Evolutionary conservation across 768 basidiomycete species (phyloP), one percentile per base, ranked within the genome.

Genomic region (Trametopsis cervina): DNA sequence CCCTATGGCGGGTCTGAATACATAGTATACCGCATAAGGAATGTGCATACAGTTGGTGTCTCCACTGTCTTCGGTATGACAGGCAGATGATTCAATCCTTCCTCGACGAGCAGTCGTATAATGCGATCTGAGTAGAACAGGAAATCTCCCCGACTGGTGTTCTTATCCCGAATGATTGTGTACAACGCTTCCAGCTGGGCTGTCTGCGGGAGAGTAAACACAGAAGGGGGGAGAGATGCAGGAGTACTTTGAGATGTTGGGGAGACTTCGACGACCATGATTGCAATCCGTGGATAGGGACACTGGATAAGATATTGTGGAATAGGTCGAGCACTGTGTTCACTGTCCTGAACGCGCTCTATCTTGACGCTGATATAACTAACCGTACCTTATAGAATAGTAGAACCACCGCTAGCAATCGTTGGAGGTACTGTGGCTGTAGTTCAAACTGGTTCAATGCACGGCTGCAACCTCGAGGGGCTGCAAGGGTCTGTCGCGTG

Each of bases 51-150:
- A 39, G 89, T 92, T 1, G 90, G 90, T 0, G 91, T 93, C 63
- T 81, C 74, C 23, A 94, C 77, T 2, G 77, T 81, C 71, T 85
- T 78, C 23, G 79, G 74, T 15, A 95, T 63, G 50, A 96, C 81
- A 0, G 85, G 84, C 2, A 87, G 70, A 60, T 86, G 93, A 64
- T 99, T 98, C 53, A 97, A 68, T 17, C 94, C 90, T 69, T 87
- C 81, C 63, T 86, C 85, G 18, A 89, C 85, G 47, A 89, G 73
- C 39, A 88, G 60, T 41, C 85, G 72, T 57, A 97, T 97, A 65
- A 97, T 92, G 15, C 93, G 76, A 67, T 93, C 90, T 10, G 86
- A 87, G 65, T 94, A 94, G 69, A 98, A 99, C 52, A 99, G 77
- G 60, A 99, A 99, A 63, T 98, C 96, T 6, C 93, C 93, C 46